Conservation (phyloP, 306 rosid genomes). For the Cicer yamashitae region DNA sequence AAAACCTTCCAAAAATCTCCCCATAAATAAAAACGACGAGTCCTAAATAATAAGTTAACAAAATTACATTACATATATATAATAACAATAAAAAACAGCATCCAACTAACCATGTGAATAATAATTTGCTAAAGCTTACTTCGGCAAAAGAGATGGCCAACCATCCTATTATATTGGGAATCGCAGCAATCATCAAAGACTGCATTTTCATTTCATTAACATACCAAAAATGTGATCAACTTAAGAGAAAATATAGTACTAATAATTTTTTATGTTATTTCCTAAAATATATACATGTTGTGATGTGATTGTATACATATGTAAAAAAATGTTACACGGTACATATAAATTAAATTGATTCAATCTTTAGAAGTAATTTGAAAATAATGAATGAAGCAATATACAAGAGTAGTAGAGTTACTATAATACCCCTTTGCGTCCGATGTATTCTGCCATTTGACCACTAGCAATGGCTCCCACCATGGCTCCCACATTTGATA, state of each 20-base stretch:
- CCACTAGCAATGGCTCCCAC: conserved; percentile 90
- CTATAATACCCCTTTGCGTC: conserved; percentile 77
- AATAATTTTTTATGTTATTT: too few relatives aligned
- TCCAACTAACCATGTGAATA: background rate
- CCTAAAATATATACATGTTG: too few relatives aligned
- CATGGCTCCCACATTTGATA: conserved; percentile 94
- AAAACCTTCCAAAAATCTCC: conserved; percentile 84
- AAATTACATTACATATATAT: background rate
- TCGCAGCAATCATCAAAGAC: conserved; percentile 73
- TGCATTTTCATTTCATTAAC: conserved; percentile 39
- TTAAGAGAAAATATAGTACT: too few relatives aligned
- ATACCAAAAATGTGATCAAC: background rate
- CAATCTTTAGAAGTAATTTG: background rate
- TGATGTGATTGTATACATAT: too few relatives aligned
- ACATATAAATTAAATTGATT: too few relatives aligned
- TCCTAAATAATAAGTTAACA: conserved; percentile 52
- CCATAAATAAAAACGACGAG: conserved; percentile 72
- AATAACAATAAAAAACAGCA: background rate
- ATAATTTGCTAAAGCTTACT: conserved; percentile 41
- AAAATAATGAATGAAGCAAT: background rate
- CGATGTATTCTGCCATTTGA: conserved; percentile 76
- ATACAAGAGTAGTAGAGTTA: background rate
- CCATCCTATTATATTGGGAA: conserved; percentile 74
- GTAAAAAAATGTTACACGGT: too few relatives aligned
- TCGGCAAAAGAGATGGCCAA: conserved; percentile 68